These are phyloP conservation scores for Verbena officinalis DNA, from an alignment of 257 asterid genomes.

Conservation along the genomic window DNA sequence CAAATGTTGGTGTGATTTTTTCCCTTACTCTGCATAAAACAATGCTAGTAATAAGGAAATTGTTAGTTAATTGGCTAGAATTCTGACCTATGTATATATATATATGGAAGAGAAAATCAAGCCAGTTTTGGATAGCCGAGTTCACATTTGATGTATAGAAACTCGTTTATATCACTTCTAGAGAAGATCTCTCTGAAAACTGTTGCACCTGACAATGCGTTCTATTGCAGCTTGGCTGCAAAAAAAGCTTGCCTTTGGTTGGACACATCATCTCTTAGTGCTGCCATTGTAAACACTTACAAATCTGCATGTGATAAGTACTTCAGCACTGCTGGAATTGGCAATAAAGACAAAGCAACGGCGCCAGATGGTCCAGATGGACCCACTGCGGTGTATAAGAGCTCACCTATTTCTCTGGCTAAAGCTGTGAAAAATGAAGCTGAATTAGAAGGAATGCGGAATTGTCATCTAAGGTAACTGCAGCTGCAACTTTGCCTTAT, in stretches of 20 bases:
- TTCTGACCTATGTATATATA: not conserved
- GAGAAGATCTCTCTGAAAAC: slow-evolving; percentile 19
- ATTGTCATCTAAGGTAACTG: slow-evolving; percentile 82
- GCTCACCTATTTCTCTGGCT: slow-evolving; percentile 83
- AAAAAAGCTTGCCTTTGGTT: slow-evolving; percentile 81
- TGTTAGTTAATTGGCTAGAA: not conserved
- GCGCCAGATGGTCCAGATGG: slow-evolving; percentile 36
- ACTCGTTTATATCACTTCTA: slow-evolving; percentile 7
- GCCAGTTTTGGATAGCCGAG: not conserved
- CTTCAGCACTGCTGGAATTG: slow-evolving; percentile 38
- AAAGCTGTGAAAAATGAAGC: slow-evolving; percentile 97
- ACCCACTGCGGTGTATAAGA: slow-evolving; percentile 54
- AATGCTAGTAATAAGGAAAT: not conserved
- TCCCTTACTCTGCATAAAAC: slow-evolving; percentile 5
- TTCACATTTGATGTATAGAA: not conserved
- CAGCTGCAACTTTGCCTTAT: not conserved
- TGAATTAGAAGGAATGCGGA: slow-evolving; percentile 90
- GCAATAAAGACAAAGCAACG: slow-evolving; percentile 32
- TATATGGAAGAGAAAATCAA: not conserved
- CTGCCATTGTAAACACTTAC: slow-evolving; percentile 76
- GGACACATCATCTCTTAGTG: slow-evolving; percentile 84
- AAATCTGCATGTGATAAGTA: slow-evolving; percentile 64
- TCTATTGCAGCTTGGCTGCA: slow-evolving; percentile 75
- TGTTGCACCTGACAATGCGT: slow-evolving; percentile 15
- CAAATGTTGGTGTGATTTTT: slow-evolving; percentile 12